These are phyloP conservation scores for Pugionium dolabratum DNA, from an alignment of 345 rosid genomes.

Conservation along the genomic window DNA sequence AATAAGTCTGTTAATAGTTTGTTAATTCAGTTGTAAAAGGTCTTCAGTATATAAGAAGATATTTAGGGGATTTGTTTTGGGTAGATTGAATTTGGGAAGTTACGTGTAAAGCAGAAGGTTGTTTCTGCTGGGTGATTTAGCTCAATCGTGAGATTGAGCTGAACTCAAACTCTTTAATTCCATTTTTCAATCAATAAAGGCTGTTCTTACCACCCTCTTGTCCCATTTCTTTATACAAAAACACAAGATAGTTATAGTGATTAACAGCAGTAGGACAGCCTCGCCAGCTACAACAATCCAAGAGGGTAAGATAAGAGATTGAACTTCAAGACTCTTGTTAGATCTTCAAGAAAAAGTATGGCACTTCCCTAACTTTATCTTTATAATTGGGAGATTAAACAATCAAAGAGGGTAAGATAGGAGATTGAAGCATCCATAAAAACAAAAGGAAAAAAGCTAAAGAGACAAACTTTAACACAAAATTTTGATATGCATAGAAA, in stretches of 20 bases:
- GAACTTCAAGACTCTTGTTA: not conserved
- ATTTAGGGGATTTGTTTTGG: no score
- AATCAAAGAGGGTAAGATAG: conserved; percentile 32
- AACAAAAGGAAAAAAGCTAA: conserved; percentile 46
- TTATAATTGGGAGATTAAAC: conserved; percentile 36
- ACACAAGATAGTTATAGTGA: conserved; percentile 45
- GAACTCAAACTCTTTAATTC: no score
- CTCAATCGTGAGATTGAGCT: no score
- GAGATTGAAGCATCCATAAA: conserved; percentile 39
- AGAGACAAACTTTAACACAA: conserved; percentile 40
- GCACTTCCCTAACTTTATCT: conserved; percentile 30
- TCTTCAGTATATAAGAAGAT: no score
- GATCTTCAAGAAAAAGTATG: conserved; percentile 23
- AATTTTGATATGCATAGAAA: conserved; percentile 39
- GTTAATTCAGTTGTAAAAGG: no score
- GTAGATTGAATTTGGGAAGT: no score
- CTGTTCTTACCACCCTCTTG: conserved; percentile 29
- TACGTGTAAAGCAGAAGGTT: no score
- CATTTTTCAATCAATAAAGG: no score
- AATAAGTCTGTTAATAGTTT: no score
- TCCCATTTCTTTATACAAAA: conserved; percentile 65
- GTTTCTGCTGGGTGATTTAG: no score
- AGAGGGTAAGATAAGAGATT: no score
- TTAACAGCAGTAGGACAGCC: conserved; percentile 47
- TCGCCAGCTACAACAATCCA: conserved; percentile 57